Conservation (phyloP, 495 filamentous ascomycete species). For the Rusavskia elegans region DNA sequence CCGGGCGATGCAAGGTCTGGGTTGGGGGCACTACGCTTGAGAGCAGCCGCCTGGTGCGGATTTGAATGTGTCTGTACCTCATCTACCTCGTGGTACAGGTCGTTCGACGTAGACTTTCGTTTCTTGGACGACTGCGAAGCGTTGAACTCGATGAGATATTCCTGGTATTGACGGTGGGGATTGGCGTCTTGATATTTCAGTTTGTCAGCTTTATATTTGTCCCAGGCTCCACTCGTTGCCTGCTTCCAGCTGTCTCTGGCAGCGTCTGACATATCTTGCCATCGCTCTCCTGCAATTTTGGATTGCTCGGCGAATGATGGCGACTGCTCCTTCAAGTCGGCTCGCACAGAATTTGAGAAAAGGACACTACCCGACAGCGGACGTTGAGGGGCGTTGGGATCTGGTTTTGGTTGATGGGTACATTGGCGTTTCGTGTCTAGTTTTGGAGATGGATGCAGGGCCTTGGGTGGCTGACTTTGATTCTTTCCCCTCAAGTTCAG, state of each 20-base stretch:
- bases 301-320: conserved; percentile 8
- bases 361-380: conserved; percentile 10
- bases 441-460: background rate
- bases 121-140: conserved; percentile 4
- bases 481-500: background rate
- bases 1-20: background rate
- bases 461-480: background rate
- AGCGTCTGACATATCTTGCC: conserved; percentile 3
- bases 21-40: background rate
- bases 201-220: conserved; percentile 7
- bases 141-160: conserved; percentile 4
- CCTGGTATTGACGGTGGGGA: conserved; percentile 3
- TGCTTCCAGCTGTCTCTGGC: conserved; percentile 8
- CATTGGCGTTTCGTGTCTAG: conserved; percentile 5
- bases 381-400: conserved; percentile 7
- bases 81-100: too few species aligned
- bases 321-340: conserved; percentile 6
- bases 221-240: conserved; percentile 2
- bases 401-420: conserved; percentile 9
- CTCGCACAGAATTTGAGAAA: conserved; percentile 8
- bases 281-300: conserved; percentile 7
- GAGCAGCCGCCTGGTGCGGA: background rate
- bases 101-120: background rate
- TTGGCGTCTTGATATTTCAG: conserved; percentile 7
- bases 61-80: background rate